phyloP scores from a whole-genome alignment of 441 rosid species.

The Erodium chrysanthum region DNA sequence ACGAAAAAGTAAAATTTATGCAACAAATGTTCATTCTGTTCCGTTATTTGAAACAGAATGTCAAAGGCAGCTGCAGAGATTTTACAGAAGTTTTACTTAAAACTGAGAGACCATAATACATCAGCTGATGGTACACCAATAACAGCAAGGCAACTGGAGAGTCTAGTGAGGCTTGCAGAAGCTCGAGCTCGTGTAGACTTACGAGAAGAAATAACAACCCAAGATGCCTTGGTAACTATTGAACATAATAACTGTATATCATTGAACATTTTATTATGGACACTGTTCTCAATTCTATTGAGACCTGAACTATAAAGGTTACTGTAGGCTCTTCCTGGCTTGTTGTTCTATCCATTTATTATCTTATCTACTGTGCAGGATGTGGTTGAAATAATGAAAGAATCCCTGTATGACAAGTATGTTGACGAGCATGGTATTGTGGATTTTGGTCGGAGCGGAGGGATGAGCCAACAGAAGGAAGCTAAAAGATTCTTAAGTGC shows the following conservation, averaged over 20 bases:
- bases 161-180: conserved; percentile 84
- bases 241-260: not conserved
- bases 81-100: conserved; percentile 76
- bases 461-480: conserved; percentile 97
- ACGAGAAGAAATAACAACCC: conserved; percentile 82
- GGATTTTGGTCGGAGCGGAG: conserved; percentile 92
- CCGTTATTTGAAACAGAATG: conserved; percentile 46
- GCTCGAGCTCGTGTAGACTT: conserved; percentile 94
- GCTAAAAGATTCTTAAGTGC: conserved; percentile 90
- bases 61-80: conserved; percentile 87
- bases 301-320: not conserved
- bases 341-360: conserved; percentile 8
- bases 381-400: conserved; percentile 95
- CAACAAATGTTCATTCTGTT: conserved; percentile 3
- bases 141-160: conserved; percentile 95
- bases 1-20: not conserved
- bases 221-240: conserved; percentile 64
- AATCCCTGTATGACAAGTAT: conserved; percentile 79
- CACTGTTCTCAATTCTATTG: no score
- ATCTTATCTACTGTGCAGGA: conserved; percentile 43
- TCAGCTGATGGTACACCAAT: conserved; percentile 92
- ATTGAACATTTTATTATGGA: not conserved
- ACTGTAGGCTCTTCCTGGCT: not conserved
- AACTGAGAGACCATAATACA: conserved; percentile 75
- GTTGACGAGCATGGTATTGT: conserved; percentile 89